Evolutionary conservation across 805 yeast species (phyloP), one percentile per base, ranked within the genome.

Genomic region (Wickerhamia fluorescens): DNA sequence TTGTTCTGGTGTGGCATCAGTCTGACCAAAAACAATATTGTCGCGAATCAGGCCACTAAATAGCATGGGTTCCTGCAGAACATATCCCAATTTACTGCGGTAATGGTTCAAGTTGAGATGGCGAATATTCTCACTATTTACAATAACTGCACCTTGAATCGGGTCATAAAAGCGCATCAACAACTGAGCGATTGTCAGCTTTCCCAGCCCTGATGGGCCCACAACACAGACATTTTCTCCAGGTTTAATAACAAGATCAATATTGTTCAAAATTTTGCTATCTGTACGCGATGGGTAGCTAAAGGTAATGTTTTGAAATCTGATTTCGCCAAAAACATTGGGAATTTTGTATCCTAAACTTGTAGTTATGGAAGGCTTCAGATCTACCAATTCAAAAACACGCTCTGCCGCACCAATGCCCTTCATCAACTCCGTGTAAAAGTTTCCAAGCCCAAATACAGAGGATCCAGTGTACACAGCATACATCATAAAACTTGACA

Each of bases 181-280:
- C 29, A 89, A 58, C 29, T 88, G 84, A 5, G 88, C 70, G 3
- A 89, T 73, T 0, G 96, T 88, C 11, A 95, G 84, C 52, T 89
- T 89, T 15, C 97, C 97, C 36, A 95, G 83, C 2, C 97, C 97
- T 19, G 94, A 80, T n/a, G 95, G 96, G 2, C 97, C 97, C 11
- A 88, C 96, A 35, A 89, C 75, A 50, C 96, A 88, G 10, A 88
- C 77, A 44, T 89, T 89, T 42, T 85, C 88, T 9, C 96, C 96
- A 19, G 82, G 75, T 10, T 62, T 51, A 25, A 89, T 77, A 2
- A 58, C 64, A 33, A 89, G 62, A 39, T 73, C 64, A 31, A 88
- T 56, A 14, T 70, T 59, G 2, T 61, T 44, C 56, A 89, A 86
- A 14, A 89, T 79, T 12, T 56, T 54, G 24, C 78, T 73, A 33